phyloP scores from a whole-genome alignment of 2,329 filamentous ascomycete species.

The Colletotrichum musicola region DNA sequence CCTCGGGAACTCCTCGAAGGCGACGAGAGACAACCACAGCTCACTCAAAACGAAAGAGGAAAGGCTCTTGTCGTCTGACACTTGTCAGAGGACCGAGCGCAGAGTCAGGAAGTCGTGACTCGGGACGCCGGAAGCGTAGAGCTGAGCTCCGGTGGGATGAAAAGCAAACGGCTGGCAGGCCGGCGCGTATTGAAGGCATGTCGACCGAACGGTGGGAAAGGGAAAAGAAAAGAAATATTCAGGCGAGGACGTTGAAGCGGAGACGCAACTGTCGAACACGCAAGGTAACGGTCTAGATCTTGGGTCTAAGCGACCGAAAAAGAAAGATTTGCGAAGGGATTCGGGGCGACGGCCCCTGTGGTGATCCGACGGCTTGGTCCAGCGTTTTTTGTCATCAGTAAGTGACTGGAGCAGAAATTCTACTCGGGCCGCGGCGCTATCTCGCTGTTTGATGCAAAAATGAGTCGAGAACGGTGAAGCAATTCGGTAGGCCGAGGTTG shows the following conservation, averaged over 20 bases:
- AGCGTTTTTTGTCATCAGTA: not conserved
- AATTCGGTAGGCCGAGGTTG: conserved; percentile 19
- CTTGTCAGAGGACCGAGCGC: conserved; percentile 33
- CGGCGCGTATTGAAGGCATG: conserved; percentile 1
- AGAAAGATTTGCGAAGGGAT: conserved; percentile 24
- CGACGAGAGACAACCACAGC: not conserved
- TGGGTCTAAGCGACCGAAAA: conserved; percentile 17
- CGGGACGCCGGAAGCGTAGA: conserved; percentile 11
- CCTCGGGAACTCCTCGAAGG: not conserved
- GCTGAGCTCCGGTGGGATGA: not conserved
- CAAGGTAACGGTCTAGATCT: not conserved
- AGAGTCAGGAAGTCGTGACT: not conserved
- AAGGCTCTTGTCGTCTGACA: conserved; percentile 13
- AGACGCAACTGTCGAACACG: not conserved
- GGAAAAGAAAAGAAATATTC: not conserved
- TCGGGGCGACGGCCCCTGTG: conserved; percentile 4
- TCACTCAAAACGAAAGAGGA: not conserved
- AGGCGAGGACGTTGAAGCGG: not conserved
- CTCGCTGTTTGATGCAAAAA: conserved; percentile 8
- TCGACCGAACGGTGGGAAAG: conserved; percentile 10
- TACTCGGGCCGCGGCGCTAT: not conserved
- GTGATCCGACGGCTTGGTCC: conserved; percentile 7
- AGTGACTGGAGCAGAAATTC: conserved; percentile 15
- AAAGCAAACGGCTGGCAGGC: conserved; percentile 1
- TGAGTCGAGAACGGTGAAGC: conserved; percentile 4